Percentiles rank a stretch among this genome's conserved stretches.
Evolutionary conservation across 805 yeast species (phyloP).

Genomic region (Wickerhamiella hasegawae): DNA sequence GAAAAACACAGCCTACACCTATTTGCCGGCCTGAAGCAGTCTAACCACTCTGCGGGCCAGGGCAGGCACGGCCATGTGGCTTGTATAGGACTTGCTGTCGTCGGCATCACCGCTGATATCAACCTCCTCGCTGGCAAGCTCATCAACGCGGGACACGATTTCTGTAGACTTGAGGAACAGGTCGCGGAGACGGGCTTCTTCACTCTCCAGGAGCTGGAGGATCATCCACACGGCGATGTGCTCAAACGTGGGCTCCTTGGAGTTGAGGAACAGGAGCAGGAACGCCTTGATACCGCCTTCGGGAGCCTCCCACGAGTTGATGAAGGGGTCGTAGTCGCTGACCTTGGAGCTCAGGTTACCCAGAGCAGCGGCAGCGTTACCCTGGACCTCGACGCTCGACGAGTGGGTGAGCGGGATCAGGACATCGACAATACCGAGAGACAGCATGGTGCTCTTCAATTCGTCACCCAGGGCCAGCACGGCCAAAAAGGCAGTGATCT

Average conservation of each 20-base stretch:
- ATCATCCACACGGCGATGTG: conserved; percentile 97
- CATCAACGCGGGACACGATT: conserved; percentile 20
- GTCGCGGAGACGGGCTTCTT: conserved; percentile 38
- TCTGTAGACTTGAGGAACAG: conserved; percentile 20
- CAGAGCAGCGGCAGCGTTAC: conserved; percentile 95
- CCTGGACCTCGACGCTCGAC: conserved; percentile 85
- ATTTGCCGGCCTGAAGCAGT: conserved; percentile 7
- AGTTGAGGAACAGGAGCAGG: conserved; percentile 58
- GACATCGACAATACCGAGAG: conserved; percentile 72
- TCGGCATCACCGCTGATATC: conserved; percentile 11
- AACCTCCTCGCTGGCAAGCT: conserved; percentile 19
- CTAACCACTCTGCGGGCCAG: conserved; percentile 19
- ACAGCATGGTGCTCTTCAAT: conserved; percentile 67
- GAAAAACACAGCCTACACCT: background rate
- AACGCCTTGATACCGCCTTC: conserved; percentile 78
- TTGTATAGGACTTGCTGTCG: conserved; percentile 17
- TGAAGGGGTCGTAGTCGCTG: conserved; percentile 62
- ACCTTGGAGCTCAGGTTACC: conserved; percentile 91
- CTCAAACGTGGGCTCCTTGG: conserved; percentile 86
- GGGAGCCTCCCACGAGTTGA: conserved; percentile 64
- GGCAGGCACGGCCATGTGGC: conserved; percentile 24
- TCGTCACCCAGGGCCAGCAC: conserved; percentile 93
- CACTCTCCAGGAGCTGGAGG: conserved; percentile 79
- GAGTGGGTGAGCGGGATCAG: conserved; percentile 83
- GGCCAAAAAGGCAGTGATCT: conserved; percentile 93